A percentile compares a stretch with the other conserved stretches of the same genome.
Evolutionary conservation across 2,329 filamentous ascomycete genomes (phyloP).

Genomic region (Penicillium sp.): DNA sequence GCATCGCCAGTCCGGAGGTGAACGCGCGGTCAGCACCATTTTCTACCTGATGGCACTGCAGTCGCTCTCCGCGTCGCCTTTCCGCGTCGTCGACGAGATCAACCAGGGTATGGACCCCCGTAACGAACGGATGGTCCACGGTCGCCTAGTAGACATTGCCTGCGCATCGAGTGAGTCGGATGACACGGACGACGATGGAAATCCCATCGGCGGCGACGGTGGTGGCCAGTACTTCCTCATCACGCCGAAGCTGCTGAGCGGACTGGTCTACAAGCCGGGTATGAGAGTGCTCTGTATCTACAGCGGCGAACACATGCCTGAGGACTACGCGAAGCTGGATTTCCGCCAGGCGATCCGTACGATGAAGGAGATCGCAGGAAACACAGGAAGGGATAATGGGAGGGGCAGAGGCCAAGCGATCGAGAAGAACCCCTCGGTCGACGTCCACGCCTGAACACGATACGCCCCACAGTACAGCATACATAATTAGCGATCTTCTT

Average conservation of each 20-base stretch:
- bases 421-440: constrained; percentile 15
- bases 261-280: constrained; percentile 78
- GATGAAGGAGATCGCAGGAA: constrained; percentile 32
- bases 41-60: constrained; percentile 99
- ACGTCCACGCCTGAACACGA: constrained; percentile 22
- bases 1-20: constrained; percentile 92
- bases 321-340: constrained; percentile 37
- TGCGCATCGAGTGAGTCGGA: constrained; percentile 62
- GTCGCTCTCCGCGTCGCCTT: constrained; percentile 86
- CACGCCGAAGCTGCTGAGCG: constrained; percentile 88
- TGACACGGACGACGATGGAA: constrained; percentile 36
- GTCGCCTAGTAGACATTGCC: constrained; percentile 96
- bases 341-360: constrained; percentile 36
- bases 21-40: constrained; percentile 93
- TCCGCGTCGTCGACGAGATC: constrained; percentile 98
- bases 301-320: constrained; percentile 67
- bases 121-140: constrained; percentile 97
- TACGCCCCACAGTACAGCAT: neutral
- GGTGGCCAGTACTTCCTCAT: constrained; percentile 87
- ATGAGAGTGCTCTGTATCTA: constrained; percentile 96
- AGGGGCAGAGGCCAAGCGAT: constrained; percentile 19
- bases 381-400: constrained; percentile 11
- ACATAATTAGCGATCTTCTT: constrained; percentile 1
- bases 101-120: constrained; percentile 99
- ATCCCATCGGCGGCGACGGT: constrained; percentile 30